Base-by-base conservation (phyloP, 2,329 filamentous ascomycete genomes). In the Venturiaceae sp. region DNA sequence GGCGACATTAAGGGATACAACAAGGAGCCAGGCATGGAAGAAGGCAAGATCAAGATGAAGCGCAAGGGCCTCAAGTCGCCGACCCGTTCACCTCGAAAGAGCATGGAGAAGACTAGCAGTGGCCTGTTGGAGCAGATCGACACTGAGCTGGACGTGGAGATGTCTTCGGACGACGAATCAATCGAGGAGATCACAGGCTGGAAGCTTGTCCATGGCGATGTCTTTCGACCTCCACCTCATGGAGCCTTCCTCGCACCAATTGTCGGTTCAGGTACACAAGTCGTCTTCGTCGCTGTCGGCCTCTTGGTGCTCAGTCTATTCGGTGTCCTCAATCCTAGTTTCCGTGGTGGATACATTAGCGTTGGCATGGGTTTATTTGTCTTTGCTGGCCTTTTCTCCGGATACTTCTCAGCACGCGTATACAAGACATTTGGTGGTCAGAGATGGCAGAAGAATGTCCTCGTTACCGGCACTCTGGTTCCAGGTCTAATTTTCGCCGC, bases 151-250 rank as follows among this genome's bases (percentile, higher is more conserved):
- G 81, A 78, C 56, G 74, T 71, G 64, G 83, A 79, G 61, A 67
- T 80, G 8, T 80, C 78, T 5, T 86, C 82, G 4, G 88, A 90
- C 53, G 88, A 90, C 1, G 87, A 91, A 64, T 74, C 81, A 0
- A 70, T 89, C 6, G 90, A 95, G 66, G 90, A 95, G 64, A 80
- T 88, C 30, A 89, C 88, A 1, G 90, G 90, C 55, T 95, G 90
- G 90, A 95, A 95, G 70, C 77, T 94, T 16, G 78, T 95, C 2
- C 89, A 95, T 66, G 88, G 83, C n/a, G 90, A 95, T 70, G 88
- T 95, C 3, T 95, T 95, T 75, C 82, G 90, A 52, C 77, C 85
- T 28, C 90, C 90, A 0, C 71, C 77, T 2, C 82, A 83, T 62
- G 88, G 88, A 30, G 82, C 84, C 55, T 76, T 95, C 2, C 78